Evolutionary conservation across 257 asterid species (phyloP).

Genomic region (Osmanthus fragrans): DNA sequence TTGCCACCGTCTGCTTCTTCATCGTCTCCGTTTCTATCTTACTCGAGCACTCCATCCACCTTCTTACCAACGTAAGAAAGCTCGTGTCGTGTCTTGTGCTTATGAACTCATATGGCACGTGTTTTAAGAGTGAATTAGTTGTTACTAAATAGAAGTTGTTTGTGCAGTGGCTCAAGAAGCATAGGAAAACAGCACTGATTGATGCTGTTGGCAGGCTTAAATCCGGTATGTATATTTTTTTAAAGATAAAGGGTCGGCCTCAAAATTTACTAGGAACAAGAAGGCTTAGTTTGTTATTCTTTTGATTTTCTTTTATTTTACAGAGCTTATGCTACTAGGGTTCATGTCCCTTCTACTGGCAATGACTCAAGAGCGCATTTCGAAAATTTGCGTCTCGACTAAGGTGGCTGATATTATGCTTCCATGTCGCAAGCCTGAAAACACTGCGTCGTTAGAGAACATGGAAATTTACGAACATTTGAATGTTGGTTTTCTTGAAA

Average conservation of each 20-base stretch:
- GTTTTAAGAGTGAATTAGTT: no score
- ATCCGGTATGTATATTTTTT: background rate
- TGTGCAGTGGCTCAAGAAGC: background rate
- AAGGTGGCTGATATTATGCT: slow-evolving; percentile 16
- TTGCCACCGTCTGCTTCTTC: slow-evolving; percentile 15
- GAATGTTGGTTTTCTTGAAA: background rate
- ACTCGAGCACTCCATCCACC: slow-evolving; percentile 15
- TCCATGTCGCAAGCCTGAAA: background rate
- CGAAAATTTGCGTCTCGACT: slow-evolving; percentile 4
- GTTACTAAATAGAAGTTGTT: no score
- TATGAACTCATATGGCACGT: background rate
- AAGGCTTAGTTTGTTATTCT: no score
- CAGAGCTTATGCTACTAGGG: background rate
- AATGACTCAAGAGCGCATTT: slow-evolving; percentile 16
- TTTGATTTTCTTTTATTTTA: no score
- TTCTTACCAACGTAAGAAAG: slow-evolving; percentile 18
- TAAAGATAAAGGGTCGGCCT: no score
- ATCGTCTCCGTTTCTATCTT: slow-evolving; percentile 8
- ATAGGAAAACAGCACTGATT: background rate
- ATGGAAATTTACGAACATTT: background rate
- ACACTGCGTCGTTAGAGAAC: background rate
- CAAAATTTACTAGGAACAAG: no score
- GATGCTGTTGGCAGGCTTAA: background rate
- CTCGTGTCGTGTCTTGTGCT: no score
- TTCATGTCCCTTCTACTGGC: slow-evolving; percentile 23